These are phyloP conservation scores for Syncephalastrum monosporum DNA, from an alignment of 371 early-diverging fungal genomes.

Conservation along the genomic window DNA sequence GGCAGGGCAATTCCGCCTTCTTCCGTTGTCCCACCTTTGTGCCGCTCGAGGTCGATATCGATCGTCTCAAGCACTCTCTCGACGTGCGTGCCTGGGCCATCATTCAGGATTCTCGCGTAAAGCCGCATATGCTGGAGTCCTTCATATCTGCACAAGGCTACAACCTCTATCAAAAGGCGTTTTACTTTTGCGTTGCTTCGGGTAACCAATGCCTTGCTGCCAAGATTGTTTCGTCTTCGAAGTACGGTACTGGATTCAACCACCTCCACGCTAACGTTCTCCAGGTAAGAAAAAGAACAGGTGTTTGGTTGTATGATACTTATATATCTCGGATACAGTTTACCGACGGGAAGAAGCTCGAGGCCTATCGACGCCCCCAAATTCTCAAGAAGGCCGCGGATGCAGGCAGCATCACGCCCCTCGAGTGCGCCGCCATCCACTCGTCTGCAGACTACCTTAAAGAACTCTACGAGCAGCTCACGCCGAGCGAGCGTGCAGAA, in stretches of 20 bases:
- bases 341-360: conserved; percentile 21
- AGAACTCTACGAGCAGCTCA: conserved; percentile 39
- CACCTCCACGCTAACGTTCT: conserved; percentile 48
- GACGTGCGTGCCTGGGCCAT: too few relatives aligned
- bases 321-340: not conserved
- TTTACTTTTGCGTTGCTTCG: conserved; percentile 44
- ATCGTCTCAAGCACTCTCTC: not conserved
- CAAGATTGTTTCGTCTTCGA: conserved; percentile 19
- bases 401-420: conserved; percentile 40
- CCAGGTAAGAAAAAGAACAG: conserved; percentile 19
- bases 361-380: conserved; percentile 40
- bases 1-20: conserved; percentile 58
- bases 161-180: conserved; percentile 6
- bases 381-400: conserved; percentile 50
- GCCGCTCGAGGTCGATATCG: conserved; percentile 16
- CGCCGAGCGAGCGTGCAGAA: conserved; percentile 36
- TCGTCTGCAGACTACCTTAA: conserved; percentile 39
- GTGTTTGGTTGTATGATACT: not conserved
- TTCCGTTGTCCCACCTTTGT: conserved; percentile 16
- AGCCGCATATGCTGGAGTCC: too few relatives aligned
- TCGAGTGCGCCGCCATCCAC: conserved; percentile 47
- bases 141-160: not conserved
- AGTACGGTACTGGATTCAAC: conserved; percentile 35
- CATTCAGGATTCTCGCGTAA: too few relatives aligned
- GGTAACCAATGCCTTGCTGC: conserved; percentile 43